phyloP scores from a whole-genome alignment of 2,329 filamentous ascomycete genomes.

The Scedosporium apiospermum region DNA sequence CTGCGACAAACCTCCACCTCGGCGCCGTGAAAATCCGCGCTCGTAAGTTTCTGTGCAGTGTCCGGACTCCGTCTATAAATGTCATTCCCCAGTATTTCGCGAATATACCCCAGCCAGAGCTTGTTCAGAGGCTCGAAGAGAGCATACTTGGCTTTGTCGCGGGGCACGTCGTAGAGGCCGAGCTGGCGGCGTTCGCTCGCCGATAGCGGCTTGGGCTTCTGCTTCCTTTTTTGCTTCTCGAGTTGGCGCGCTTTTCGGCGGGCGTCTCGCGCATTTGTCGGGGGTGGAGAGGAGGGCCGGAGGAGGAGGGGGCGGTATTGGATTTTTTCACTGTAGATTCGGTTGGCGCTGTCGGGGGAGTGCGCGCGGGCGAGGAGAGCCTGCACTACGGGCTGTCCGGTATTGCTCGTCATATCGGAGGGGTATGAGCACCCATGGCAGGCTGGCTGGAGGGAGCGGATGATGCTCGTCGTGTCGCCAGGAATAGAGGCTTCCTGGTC shows the following conservation, averaged over 20 bases:
- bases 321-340: slow-evolving; percentile 75
- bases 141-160: slow-evolving; percentile 50
- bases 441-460: neutral
- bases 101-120: slow-evolving; percentile 79
- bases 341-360: slow-evolving; percentile 57
- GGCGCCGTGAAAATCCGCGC: slow-evolving; percentile 87
- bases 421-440: neutral
- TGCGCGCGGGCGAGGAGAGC: slow-evolving; percentile 69
- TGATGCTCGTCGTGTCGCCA: neutral
- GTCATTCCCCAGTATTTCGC: slow-evolving; percentile 63
- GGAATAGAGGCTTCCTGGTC: neutral
- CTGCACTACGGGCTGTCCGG: slow-evolving; percentile 32
- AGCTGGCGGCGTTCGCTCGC: slow-evolving; percentile 67
- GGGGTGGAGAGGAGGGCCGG: slow-evolving; percentile 60
- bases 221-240: slow-evolving; percentile 35
- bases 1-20: slow-evolving; percentile 74
- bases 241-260: slow-evolving; percentile 39
- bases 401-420: neutral
- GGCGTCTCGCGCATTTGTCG: slow-evolving; percentile 48
- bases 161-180: slow-evolving; percentile 65
- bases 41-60: slow-evolving; percentile 66
- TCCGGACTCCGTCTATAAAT: slow-evolving; percentile 43
- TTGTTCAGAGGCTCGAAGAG: slow-evolving; percentile 68
- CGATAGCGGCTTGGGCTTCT: slow-evolving; percentile 61
- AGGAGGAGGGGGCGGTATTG: slow-evolving; percentile 74